phyloP scores from a whole-genome alignment of 495 filamentous ascomycete species.

The Collariella sp. region DNA sequence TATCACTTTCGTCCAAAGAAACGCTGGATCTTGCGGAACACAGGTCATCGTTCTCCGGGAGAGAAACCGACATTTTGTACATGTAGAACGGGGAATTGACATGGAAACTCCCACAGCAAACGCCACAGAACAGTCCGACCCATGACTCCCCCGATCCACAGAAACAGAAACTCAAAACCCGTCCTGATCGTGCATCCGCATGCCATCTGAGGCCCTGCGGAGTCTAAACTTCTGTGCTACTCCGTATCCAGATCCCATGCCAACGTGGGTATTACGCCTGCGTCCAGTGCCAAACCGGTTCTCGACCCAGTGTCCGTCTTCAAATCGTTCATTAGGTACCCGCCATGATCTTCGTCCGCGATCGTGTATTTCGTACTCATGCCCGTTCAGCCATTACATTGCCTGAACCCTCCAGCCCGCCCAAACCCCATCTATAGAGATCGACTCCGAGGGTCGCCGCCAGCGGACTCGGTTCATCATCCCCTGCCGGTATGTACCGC shows the following conservation, averaged over 20 bases:
- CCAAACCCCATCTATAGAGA: slow-evolving; percentile 1
- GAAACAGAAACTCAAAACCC: not conserved
- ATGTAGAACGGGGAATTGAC: not conserved
- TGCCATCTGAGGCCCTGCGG: not conserved
- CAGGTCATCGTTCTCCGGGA: not conserved
- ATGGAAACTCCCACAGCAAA: slow-evolving; percentile 1
- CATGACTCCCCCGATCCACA: slow-evolving; percentile 2
- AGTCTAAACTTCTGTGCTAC: not conserved
- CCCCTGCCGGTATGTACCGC: not conserved
- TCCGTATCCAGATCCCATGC: not conserved
- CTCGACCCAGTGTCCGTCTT: not conserved
- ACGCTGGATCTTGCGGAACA: too few relatives aligned
- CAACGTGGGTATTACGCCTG: not conserved
- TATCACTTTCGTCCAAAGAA: too few relatives aligned
- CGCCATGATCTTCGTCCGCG: not conserved
- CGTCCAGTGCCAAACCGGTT: not conserved
- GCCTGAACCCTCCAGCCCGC: not conserved
- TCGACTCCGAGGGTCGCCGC: not conserved
- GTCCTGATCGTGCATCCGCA: not conserved
- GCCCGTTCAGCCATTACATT: slow-evolving; percentile 1
- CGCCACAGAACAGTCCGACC: slow-evolving; percentile 4
- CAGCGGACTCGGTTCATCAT: too few relatives aligned
- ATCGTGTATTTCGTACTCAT: slow-evolving; percentile 3
- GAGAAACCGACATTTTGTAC: not conserved
- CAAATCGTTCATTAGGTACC: slow-evolving; percentile 2